Base-by-base conservation (phyloP, 2,329 filamentous ascomycete genomes). In the Coniochaeta pulveracea region DNA sequence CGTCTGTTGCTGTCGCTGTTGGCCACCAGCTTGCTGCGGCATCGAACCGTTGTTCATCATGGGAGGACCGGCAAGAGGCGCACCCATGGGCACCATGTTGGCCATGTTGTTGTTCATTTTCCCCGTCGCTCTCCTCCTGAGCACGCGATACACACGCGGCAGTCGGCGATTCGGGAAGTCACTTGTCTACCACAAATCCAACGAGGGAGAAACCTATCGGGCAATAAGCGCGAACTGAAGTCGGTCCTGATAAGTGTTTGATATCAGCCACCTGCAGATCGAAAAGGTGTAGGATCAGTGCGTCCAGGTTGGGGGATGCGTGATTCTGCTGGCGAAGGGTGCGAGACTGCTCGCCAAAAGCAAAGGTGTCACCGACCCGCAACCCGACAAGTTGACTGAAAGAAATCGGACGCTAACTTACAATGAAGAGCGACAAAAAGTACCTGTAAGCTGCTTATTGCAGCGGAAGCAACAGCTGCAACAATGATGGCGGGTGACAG, bases 101-200 rank as follows among this genome's bases (percentile, higher is more conserved):
- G 68, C 69, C 76, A 85, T 82, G 50, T 72, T 66, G 61, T 72
- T 78, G 64, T 72, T 78, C 69, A 75, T 74, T 47, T 52, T 50
- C 43, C 38, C 39, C 42, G 44, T 34, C 43, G 42, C 39, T 41
- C 18, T 33, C 30, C 19, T 32, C 10, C n/a, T 22, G 12, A 10
- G 15, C 9, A 14, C 6, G 28, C 3, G n/a, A 10, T 19, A 19
- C 11, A 19, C 18, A 29, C 14, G 7, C 27, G 28, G 10, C 14
- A n/a, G 21, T 8, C 21, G 21, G 21, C n/a, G 21, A n/a, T 23
- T 16, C 14, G 27, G 27, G 16, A 19, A n/a, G 16, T 29, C 9
- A 18, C 27, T n/a, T n/a, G n/a, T n/a, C n/a, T n/a, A n/a, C n/a
- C n/a, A n/a, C n/a, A n/a, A n/a, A n/a, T n/a, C n/a, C n/a, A n/a